Evolutionary conservation across 2,329 filamentous ascomycete species (phyloP), one percentile per base, ranked within the genome.

Genomic region (Aspergillus sp.): DNA sequence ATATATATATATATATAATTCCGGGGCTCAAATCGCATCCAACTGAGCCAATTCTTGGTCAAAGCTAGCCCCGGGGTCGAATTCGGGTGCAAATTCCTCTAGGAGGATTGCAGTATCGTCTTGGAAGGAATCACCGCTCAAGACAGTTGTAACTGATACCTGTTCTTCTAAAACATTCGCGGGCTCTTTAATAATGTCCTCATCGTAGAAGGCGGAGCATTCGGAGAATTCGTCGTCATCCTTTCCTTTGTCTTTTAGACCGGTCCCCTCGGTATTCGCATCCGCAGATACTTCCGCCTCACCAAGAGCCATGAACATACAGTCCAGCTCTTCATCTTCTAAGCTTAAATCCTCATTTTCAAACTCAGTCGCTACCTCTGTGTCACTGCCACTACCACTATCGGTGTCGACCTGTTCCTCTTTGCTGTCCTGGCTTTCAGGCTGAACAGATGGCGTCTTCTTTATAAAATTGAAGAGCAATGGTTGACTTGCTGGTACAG

Each of bases 401-500:
- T 35, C 57, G 12, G 33, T 43, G 17, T 52, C 66, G 2, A 55
- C 63, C 37, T 54, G 57, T 24, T 61, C 55, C 33, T 52, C 57
- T 50, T 50, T 27, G 35, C 19, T 62, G 63, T 24, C 43, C 27
- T 58, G 27, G 58, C 58, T 23, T 49, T 31, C 45, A 57, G 33
- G 58, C 57, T 35, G 48, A 19, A 47, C 9, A 44, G 43, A 35
- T 15, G 56, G 49, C 55, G 62, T 55, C 52, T 60, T 63, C 47
- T 62, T 66, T 48, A 72, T 62, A 33, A 75, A 75, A 19, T 65
- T 69, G 23, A 69, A 69, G 14, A 75, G 62, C 51, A 72, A 56
- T 9, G 71, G 72, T 54, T 75, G 73, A 47, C 73, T 75, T 6
- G 71, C 66, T 9, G 73, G 68, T 21, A 73, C 64, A 45, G 64